Evolutionary conservation across 805 yeast species (phyloP).

Genomic region (Metschnikowia kofuensis): DNA sequence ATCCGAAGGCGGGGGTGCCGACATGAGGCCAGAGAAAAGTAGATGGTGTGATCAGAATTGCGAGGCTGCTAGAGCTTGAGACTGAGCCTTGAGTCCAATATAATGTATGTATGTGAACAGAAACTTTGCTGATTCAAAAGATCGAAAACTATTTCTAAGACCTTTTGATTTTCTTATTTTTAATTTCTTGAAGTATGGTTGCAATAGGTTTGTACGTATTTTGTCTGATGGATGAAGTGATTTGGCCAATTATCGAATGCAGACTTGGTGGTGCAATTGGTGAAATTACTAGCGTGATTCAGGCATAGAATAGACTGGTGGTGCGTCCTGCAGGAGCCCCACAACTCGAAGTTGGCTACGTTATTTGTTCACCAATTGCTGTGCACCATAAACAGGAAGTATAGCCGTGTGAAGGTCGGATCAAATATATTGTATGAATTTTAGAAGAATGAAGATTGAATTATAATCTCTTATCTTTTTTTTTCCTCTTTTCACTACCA

Average conservation of each 20-base stretch:
- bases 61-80: not conserved
- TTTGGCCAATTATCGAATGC: too few species aligned
- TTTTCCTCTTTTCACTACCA: too few species aligned
- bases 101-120: too few species aligned
- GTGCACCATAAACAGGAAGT: not conserved
- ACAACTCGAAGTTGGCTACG: too few species aligned
- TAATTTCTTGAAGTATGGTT: too few species aligned
- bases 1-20: slow-evolving; percentile 14
- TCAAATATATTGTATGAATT: too few species aligned
- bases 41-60: not conserved
- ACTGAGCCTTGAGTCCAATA: not conserved
- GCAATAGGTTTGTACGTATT: too few species aligned
- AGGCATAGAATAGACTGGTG: not conserved
- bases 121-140: too few species aligned
- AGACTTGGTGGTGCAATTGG: not conserved
- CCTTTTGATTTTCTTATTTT: not conserved
- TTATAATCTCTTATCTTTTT: too few species aligned
- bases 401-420: too few species aligned
- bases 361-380: not conserved
- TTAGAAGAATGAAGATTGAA: too few species aligned
- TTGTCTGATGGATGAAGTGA: too few species aligned
- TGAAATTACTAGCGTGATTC: not conserved
- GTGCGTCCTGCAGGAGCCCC: not conserved
- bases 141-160: not conserved
- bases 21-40: slow-evolving; percentile 4